Evolutionary conservation across 73 alveolate genomes (phyloP), one percentile per base, ranked within the genome.

Genomic region (Effrenium voratum): DNA sequence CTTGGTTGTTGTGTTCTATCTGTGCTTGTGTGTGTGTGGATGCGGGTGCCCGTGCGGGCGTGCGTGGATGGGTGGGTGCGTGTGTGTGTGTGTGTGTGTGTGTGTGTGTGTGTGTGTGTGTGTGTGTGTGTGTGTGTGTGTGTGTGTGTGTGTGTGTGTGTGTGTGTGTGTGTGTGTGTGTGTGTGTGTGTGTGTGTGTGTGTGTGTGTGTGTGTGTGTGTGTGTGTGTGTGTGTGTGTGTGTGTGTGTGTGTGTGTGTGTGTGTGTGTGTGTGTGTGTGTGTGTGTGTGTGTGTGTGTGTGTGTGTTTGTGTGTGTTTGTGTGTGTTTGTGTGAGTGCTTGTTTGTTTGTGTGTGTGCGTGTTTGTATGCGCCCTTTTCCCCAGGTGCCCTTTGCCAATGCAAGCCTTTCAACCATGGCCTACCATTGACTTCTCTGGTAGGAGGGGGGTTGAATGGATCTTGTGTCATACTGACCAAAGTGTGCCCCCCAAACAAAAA

Each of bases 181-280:
- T 66, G 79, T 66, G 79, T 66, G 79, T 66, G 79, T 66, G 79
- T 66, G 79, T 66, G 79, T 66, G 79, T 66, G 79, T 66, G 79
- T 66, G 79, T 66, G 41, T 66, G 44, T 66, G 79, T 66, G 41
- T 66, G 79, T 66, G 79, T 66, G 40, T 66, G 79, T 66, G 79
- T 66, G 41, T 66, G 79, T 66, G 79, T 66, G 41, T 66, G 79
- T 10, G 79, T 66, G 79, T 66, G 44, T 16, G 36, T 79, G 40
- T 43, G 34, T 40, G 43, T 47, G 63, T 79, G n/a, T 79, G 41
- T 79, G 90, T 44, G 32, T 44, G 90, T 41, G 55, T 79, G 34
- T 79, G 70, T 79, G 36, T 43, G 68, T 1, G 55, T 79, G 90
- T 79, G 55, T 79, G 45, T 2, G 55, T 79, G 90, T 79, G 68